A percentile compares a stretch with the other conserved stretches of the same genome.
phyloP scores from a whole-genome alignment of 306 rosid genomes.

The Vicia sativa region DNA sequence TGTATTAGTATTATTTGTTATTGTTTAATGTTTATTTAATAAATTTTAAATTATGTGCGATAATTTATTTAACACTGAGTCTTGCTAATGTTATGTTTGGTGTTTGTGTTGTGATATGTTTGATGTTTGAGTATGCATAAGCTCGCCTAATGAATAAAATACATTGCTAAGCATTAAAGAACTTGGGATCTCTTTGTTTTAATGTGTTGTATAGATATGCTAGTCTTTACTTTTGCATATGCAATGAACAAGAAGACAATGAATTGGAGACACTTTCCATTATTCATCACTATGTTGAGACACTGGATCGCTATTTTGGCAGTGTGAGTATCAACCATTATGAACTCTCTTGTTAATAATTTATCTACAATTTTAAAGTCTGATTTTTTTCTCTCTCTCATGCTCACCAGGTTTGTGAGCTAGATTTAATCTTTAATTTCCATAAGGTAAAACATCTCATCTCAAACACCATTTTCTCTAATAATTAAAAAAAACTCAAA shows the following conservation, averaged over 20 bases:
- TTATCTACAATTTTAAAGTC: not conserved
- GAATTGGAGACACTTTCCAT: slow-evolving; percentile 86
- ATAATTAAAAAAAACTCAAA: too few species aligned
- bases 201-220: slow-evolving; percentile 71
- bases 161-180: too few species aligned
- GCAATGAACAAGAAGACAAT: slow-evolving; percentile 83
- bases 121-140: too few species aligned
- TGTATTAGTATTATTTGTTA: too few species aligned
- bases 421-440: slow-evolving; percentile 84
- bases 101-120: too few species aligned
- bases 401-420: slow-evolving; percentile 67
- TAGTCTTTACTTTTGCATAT: slow-evolving; percentile 84
- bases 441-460: slow-evolving; percentile 63
- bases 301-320: slow-evolving; percentile 88
- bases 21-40: too few species aligned
- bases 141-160: too few species aligned
- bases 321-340: slow-evolving; percentile 57
- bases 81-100: too few species aligned
- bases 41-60: too few species aligned
- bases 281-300: slow-evolving; percentile 90
- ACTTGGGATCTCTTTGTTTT: too few species aligned
- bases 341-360: too few species aligned
- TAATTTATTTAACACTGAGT: too few species aligned
- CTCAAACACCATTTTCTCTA: not conserved
- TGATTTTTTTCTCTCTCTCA: not conserved